A percentile compares a stretch with the other conserved stretches of the same genome.
phyloP scores from a whole-genome alignment of 805 yeast genomes.

The Cyberlindnera mississippiensis region DNA sequence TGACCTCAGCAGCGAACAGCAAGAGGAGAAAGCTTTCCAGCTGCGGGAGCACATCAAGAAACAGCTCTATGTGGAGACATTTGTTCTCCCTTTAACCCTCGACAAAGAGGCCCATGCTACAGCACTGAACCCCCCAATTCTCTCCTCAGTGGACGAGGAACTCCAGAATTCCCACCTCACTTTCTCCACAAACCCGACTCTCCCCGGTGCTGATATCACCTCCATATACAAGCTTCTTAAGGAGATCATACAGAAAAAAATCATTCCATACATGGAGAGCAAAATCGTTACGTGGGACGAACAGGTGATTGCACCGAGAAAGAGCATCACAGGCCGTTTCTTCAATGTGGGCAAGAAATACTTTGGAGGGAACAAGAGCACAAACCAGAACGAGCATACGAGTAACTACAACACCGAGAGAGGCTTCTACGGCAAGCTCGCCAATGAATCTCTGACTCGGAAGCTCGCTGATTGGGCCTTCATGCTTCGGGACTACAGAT shows the following conservation, averaged over 20 bases:
- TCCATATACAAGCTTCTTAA: conserved; percentile 21
- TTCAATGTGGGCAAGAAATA: conserved; percentile 65
- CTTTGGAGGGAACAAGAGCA: conserved; percentile 29
- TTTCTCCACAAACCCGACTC: conserved; percentile 8
- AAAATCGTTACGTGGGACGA: conserved; percentile 85
- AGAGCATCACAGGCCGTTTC: conserved; percentile 69
- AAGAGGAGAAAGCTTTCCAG: conserved; percentile 39
- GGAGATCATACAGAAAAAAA: conserved; percentile 34
- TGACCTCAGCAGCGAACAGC: conserved; percentile 41
- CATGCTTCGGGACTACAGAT: conserved; percentile 84
- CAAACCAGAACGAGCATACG: conserved; percentile 21
- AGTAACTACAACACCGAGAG: conserved; percentile 45
- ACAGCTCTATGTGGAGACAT: conserved; percentile 34
- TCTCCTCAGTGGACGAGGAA: conserved; percentile 46
- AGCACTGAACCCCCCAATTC: conserved; percentile 30
- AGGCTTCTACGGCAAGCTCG: conserved; percentile 56
- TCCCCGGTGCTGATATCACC: conserved; percentile 16
- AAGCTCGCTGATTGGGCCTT: conserved; percentile 90
- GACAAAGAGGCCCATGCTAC: conserved; percentile 13
- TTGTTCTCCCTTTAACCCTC: conserved; percentile 16
- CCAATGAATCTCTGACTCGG: conserved; percentile 71
- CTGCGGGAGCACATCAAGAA: conserved; percentile 34
- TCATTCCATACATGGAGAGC: conserved; percentile 79
- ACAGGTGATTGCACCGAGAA: conserved; percentile 68
- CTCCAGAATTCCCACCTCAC: conserved; percentile 22